These are phyloP conservation scores for Closterium sp. DNA, from an alignment of 139 green algal species.

Conservation along the genomic window DNA sequence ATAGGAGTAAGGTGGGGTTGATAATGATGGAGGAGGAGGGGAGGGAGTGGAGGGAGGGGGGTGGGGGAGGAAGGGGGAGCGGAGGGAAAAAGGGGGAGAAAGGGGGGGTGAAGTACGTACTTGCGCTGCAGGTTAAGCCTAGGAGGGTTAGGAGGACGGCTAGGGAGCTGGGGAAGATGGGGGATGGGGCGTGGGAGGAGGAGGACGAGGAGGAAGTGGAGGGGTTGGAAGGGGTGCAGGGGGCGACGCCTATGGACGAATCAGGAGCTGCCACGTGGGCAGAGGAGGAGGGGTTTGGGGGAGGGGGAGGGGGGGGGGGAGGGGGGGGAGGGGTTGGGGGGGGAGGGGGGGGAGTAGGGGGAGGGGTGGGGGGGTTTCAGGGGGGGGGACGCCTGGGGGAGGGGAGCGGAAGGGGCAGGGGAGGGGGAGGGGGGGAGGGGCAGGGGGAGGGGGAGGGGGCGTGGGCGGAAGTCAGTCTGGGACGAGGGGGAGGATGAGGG, in stretches of 20 bases:
- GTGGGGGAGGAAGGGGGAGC: background rate
- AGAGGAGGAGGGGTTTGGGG: background rate
- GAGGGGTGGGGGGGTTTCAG: background rate
- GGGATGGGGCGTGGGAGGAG: background rate
- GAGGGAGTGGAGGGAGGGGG: background rate
- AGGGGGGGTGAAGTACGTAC: background rate
- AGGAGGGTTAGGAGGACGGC: background rate
- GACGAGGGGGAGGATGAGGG: background rate
- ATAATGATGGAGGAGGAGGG: background rate
- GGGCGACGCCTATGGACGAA: background rate
- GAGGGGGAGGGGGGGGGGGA: background rate
- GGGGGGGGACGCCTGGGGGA: background rate
- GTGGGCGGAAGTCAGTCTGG: background rate
- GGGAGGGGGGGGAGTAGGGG: background rate
- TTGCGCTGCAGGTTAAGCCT: background rate
- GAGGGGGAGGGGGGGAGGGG: background rate
- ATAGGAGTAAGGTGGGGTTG: background rate
- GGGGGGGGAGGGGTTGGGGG: background rate
- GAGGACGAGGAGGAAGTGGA: background rate
- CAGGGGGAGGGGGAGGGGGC: background rate
- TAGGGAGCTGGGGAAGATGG: background rate
- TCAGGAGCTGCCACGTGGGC: background rate
- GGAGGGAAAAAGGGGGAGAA: background rate
- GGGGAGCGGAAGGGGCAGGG: background rate
- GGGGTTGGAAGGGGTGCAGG: background rate